Evolutionary conservation across 2,329 filamentous ascomycete species (phyloP).

Genomic region (Alternaria ethzedia): DNA sequence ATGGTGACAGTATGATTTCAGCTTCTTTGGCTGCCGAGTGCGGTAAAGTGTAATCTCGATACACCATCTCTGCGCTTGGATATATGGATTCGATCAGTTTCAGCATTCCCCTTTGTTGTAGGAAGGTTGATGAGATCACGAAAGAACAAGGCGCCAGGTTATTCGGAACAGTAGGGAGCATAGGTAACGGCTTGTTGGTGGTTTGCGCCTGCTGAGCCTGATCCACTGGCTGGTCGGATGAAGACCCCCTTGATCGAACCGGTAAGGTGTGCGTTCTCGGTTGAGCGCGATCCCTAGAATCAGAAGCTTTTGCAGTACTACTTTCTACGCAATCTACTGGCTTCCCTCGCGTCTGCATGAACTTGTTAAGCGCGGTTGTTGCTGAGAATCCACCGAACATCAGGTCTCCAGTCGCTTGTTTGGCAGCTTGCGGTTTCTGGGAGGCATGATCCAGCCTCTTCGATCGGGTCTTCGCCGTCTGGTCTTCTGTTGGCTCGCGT

Average conservation of each 20-base stretch:
- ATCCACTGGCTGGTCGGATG: neutral
- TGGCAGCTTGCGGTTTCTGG: neutral
- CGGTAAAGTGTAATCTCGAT: conserved; percentile 62
- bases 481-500: neutral
- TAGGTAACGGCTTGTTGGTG: neutral
- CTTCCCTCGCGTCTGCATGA: conserved; percentile 57
- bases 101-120: conserved; percentile 55
- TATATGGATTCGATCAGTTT: conserved; percentile 59
- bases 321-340: neutral
- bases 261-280: neutral
- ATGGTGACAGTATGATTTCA: conserved; percentile 75
- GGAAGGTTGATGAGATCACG: conserved; percentile 61
- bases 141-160: conserved; percentile 47
- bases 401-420: conserved; percentile 20
- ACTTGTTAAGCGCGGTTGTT: conserved; percentile 55
- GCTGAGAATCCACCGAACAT: conserved; percentile 52
- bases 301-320: neutral
- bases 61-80: conserved; percentile 61
- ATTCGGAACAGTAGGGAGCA: conserved; percentile 35
- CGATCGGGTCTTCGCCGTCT: neutral
- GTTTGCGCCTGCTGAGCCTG: neutral
- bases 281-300: no score
- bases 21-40: conserved; percentile 60
- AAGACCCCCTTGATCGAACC: neutral
- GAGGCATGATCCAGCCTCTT: neutral